phyloP scores from a whole-genome alignment of 2,329 filamentous ascomycete genomes.

The Alternaria brassicae region DNA sequence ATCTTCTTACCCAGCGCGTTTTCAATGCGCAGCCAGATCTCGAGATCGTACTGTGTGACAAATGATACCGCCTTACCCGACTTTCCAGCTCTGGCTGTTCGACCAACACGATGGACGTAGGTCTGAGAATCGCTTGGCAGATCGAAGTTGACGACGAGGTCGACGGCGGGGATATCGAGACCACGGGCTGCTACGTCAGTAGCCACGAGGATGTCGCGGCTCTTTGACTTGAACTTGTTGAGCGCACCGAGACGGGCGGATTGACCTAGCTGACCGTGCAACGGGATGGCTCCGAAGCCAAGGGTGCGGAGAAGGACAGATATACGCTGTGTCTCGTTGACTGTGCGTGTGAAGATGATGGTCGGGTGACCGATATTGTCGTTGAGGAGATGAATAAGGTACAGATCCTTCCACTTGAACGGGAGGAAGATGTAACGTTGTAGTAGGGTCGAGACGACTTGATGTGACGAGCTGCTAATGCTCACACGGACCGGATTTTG shows the following conservation, averaged over 20 bases:
- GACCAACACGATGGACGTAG: constrained; percentile 87
- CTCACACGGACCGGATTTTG: constrained; percentile 83
- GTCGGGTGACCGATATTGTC: constrained; percentile 84
- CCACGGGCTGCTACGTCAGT: constrained; percentile 94
- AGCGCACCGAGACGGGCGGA: constrained; percentile 84
- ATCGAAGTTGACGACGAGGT: constrained; percentile 86
- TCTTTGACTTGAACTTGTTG: constrained; percentile 84
- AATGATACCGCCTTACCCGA: constrained; percentile 81
- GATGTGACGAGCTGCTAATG: constrained; percentile 83
- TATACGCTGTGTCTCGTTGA: constrained; percentile 87
- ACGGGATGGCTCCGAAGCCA: constrained; percentile 87
- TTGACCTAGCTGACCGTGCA: constrained; percentile 92
- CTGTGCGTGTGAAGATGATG: constrained; percentile 91
- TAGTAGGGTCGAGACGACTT: constrained; percentile 87
- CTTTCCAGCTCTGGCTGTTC: constrained; percentile 86
- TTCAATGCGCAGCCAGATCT: constrained; percentile 82
- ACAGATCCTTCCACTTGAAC: constrained; percentile 84
- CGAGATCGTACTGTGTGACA: constrained; percentile 86
- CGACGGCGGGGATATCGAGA: constrained; percentile 91
- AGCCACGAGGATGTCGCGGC: constrained; percentile 86
- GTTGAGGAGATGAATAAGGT: constrained; percentile 84
- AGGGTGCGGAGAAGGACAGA: constrained; percentile 83
- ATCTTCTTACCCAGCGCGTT: constrained; percentile 80
- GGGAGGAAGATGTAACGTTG: constrained; percentile 84
- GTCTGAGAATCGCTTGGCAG: constrained; percentile 86